Evolutionary conservation across 352 stramenopile genomes (phyloP).

Genomic region (Thalassiosira oceanica): DNA sequence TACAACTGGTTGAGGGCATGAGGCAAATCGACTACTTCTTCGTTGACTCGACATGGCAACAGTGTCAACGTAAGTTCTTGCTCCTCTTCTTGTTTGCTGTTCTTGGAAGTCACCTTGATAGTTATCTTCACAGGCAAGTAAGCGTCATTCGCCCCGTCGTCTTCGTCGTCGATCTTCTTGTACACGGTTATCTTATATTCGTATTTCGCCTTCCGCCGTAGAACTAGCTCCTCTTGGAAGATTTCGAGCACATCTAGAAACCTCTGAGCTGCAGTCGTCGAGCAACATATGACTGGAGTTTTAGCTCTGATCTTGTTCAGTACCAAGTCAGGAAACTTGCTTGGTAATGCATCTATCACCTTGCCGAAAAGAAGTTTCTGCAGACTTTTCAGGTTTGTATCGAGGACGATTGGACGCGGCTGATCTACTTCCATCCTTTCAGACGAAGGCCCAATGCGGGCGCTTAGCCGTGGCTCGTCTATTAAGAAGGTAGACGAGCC

Average conservation of each 20-base stretch:
- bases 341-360: background rate
- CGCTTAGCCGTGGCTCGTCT: constrained; percentile 67
- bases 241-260: constrained; percentile 30
- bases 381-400: constrained; percentile 59
- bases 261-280: constrained; percentile 7
- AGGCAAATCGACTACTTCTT: constrained; percentile 43
- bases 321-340: constrained; percentile 10
- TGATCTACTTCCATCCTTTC: constrained; percentile 16
- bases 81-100: constrained; percentile 10
- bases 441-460: constrained; percentile 37
- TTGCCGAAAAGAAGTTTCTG: constrained; percentile 27
- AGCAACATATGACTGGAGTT: constrained; percentile 44
- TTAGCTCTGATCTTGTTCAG: constrained; percentile 20
- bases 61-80: constrained; percentile 28
- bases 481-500: constrained; percentile 59
- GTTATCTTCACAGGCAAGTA: constrained; percentile 36
- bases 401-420: constrained; percentile 64
- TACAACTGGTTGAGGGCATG: constrained; percentile 50
- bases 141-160: constrained; percentile 14
- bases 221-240: constrained; percentile 16
- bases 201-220: constrained; percentile 7
- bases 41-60: constrained; percentile 31
- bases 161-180: constrained; percentile 32
- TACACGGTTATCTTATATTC: constrained; percentile 28
- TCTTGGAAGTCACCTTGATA: constrained; percentile 17